Evolutionary conservation across 176 grass and related monocot genomes (phyloP).

Genomic region (Thalia dealbata): DNA sequence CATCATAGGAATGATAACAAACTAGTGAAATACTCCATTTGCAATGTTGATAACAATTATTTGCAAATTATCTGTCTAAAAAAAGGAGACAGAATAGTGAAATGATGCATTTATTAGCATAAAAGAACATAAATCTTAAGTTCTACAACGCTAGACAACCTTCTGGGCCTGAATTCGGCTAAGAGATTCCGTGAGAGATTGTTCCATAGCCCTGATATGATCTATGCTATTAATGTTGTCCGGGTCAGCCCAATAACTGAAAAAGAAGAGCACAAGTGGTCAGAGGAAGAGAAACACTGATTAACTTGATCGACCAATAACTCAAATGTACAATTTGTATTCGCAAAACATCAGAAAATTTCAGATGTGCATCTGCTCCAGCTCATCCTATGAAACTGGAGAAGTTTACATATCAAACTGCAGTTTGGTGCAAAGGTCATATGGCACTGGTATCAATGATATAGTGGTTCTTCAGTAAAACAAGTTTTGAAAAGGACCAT

Average conservation of each 20-base stretch:
- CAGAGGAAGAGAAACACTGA: background rate
- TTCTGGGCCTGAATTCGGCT: slow-evolving; percentile 45
- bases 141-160: slow-evolving; percentile 17
- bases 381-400: background rate
- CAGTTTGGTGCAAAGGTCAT: background rate
- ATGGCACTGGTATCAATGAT: background rate
- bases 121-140: background rate
- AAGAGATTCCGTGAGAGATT: slow-evolving; percentile 62
- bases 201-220: slow-evolving; percentile 67
- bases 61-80: background rate
- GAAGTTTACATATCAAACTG: background rate
- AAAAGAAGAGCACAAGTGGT: slow-evolving; percentile 19
- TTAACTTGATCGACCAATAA: background rate
- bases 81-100: background rate
- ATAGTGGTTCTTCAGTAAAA: background rate
- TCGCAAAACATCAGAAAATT: background rate
- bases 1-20: background rate
- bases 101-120: background rate
- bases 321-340: background rate
- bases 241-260: slow-evolving; percentile 70
- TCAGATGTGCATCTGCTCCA: background rate
- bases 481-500: background rate
- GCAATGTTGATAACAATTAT: background rate
- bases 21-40: background rate
- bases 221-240: slow-evolving; percentile 63